Conservation (phyloP, 108 stramenopile genomes). For the Skeletonema marinoi region DNA sequence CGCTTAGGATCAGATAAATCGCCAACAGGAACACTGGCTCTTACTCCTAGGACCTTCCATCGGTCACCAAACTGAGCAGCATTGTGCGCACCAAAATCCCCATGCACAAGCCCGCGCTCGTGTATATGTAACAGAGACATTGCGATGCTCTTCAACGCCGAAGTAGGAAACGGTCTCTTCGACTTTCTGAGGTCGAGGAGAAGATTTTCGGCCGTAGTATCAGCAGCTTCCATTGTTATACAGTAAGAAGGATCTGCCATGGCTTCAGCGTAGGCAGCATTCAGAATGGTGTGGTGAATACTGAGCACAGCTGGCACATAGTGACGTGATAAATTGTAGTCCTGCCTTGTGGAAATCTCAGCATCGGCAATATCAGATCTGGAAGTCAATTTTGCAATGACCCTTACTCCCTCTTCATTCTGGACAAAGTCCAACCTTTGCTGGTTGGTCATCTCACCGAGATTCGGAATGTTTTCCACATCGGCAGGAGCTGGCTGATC, state of each 20-base stretch:
- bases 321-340: conserved; percentile 79
- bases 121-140: conserved; percentile 86
- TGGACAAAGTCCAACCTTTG: conserved; percentile 75
- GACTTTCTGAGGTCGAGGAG: conserved; percentile 75
- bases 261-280: conserved; percentile 88
- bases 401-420: conserved; percentile 80
- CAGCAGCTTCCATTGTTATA: conserved; percentile 90
- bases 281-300: conserved; percentile 87
- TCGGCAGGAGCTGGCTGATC: conserved; percentile 64
- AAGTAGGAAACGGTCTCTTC: conserved; percentile 64
- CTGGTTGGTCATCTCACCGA: conserved; percentile 69
- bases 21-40: conserved; percentile 71
- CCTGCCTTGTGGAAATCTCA: conserved; percentile 79
- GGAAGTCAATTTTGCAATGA: conserved; percentile 87
- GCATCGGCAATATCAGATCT: conserved; percentile 83
- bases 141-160: conserved; percentile 84
- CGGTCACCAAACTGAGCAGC: conserved; percentile 84
- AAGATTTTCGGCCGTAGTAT: conserved; percentile 87
- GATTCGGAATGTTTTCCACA: conserved; percentile 22
- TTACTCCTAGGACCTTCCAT: conserved; percentile 85
- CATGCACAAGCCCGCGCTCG: conserved; percentile 82
- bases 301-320: conserved; percentile 90
- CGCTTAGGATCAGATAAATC: conserved; percentile 72
- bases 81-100: conserved; percentile 90
- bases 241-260: conserved; percentile 92